Conservation (phyloP, 2,329 filamentous ascomycete species). For the Colletotrichum gloeosporioides region DNA sequence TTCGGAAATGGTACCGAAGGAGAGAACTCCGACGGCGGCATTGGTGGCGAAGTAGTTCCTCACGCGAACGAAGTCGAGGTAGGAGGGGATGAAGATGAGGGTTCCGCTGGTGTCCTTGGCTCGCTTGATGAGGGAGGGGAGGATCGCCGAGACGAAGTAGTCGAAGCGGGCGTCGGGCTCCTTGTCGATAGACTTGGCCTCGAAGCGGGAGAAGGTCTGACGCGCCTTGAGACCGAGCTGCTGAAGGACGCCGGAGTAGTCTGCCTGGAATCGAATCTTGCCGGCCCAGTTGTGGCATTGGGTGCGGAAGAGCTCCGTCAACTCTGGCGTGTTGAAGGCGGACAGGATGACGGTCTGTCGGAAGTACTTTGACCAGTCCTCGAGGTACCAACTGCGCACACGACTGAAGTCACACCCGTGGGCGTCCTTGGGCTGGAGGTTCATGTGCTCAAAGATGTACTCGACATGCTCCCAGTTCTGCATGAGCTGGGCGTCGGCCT, state of each 20-base stretch:
- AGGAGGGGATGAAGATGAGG: slow-evolving; percentile 88
- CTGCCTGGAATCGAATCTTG: slow-evolving; percentile 74
- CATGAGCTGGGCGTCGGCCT: slow-evolving; percentile 92
- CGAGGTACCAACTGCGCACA: slow-evolving; percentile 91
- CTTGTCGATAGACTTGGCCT: slow-evolving; percentile 68
- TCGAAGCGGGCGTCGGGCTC: slow-evolving; percentile 91
- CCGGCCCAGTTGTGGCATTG: slow-evolving; percentile 84
- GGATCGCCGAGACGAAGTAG: slow-evolving; percentile 83
- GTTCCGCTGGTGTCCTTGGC: slow-evolving; percentile 71
- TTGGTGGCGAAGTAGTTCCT: slow-evolving; percentile 89
- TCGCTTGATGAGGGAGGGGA: slow-evolving; percentile 76
- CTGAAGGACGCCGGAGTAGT: slow-evolving; percentile 75
- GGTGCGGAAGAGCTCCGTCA: slow-evolving; percentile 78
- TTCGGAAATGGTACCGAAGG: slow-evolving; percentile 87
- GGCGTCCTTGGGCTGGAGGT: slow-evolving; percentile 85
- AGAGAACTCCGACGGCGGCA: slow-evolving; percentile 53
- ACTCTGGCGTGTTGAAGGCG: slow-evolving; percentile 86
- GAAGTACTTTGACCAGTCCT: slow-evolving; percentile 79
- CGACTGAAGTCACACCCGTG: slow-evolving; percentile 95
- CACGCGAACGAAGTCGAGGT: slow-evolving; percentile 93
- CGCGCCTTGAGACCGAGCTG: slow-evolving; percentile 74
- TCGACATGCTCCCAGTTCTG: slow-evolving; percentile 98
- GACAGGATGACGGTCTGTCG: slow-evolving; percentile 86
- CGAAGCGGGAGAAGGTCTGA: slow-evolving; percentile 91
- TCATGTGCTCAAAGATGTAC: slow-evolving; percentile 89